Conservation (phyloP, 1,284 basidiomycete genomes). For the Ceratobasidium papillatum region DNA sequence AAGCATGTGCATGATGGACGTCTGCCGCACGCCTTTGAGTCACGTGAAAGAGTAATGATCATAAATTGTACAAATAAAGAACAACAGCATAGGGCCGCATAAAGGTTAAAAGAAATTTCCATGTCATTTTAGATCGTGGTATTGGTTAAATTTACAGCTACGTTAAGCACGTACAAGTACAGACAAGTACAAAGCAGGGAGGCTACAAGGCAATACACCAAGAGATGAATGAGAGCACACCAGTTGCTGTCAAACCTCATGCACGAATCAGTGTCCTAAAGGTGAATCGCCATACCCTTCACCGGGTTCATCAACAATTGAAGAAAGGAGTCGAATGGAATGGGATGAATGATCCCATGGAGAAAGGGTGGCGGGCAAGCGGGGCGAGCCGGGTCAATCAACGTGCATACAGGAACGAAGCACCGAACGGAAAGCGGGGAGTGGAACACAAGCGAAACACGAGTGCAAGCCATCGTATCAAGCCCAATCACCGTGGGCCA, state of each 20-base stretch:
- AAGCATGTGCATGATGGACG: background rate
- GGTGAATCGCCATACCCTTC: background rate
- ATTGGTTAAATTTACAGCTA: background rate
- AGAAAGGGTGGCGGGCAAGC: background rate
- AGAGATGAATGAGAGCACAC: slow-evolving; percentile 51
- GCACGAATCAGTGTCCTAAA: slow-evolving; percentile 37
- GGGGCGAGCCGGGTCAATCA: slow-evolving; percentile 11
- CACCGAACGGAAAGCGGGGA: slow-evolving; percentile 2
- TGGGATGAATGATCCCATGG: background rate
- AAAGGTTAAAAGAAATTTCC: slow-evolving; percentile 19
- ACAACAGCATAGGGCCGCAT: background rate
- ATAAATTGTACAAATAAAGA: background rate
- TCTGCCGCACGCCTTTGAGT: background rate
- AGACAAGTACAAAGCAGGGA: slow-evolving; percentile 10
- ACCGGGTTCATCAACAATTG: slow-evolving; percentile 5
- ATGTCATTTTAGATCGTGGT: slow-evolving; percentile 22
- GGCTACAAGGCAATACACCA: slow-evolving; percentile 42
- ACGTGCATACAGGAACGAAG: slow-evolving; percentile 30
- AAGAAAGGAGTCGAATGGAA: background rate
- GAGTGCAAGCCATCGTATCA: background rate
- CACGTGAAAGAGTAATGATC: background rate
- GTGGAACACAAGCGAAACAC: background rate
- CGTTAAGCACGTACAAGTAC: slow-evolving; percentile 26
- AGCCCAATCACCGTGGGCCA: slow-evolving; percentile 29
- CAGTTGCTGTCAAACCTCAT: slow-evolving; percentile 44